phyloP scores from a whole-genome alignment of 352 stramenopile genomes.

The Phytophthora meadii region DNA sequence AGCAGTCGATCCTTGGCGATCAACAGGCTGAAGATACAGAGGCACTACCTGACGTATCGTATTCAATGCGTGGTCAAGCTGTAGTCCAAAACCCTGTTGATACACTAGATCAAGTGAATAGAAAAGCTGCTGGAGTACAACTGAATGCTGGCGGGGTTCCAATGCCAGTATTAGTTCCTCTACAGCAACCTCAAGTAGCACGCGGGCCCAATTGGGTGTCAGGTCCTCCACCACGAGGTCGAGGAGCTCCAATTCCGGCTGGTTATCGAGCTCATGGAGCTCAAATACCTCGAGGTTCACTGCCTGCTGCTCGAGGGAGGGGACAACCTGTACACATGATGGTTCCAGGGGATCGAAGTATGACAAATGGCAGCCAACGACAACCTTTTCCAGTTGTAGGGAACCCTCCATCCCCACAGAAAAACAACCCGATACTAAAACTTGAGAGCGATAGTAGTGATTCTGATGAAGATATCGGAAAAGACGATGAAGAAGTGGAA shows the following conservation, averaged over 20 bases:
- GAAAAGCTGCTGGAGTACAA: background rate
- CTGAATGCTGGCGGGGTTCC: background rate
- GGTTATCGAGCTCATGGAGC: conserved; percentile 17
- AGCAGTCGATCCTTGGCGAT: conserved; percentile 30
- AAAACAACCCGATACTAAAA: background rate
- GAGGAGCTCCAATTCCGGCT: conserved; percentile 17
- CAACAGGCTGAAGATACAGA: conserved; percentile 26
- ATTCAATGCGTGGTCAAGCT: conserved; percentile 42
- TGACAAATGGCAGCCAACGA: conserved; percentile 5
- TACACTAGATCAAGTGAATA: conserved; percentile 8
- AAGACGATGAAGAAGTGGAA: conserved; percentile 49
- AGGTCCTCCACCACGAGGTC: conserved; percentile 26
- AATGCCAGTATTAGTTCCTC: conserved; percentile 12
- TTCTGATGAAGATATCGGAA: conserved; percentile 45
- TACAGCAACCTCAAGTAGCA: conserved; percentile 37
- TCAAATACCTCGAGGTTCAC: conserved; percentile 23
- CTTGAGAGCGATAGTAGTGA: conserved; percentile 25
- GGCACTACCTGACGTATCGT: conserved; percentile 35
- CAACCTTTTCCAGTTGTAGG: conserved; percentile 12
- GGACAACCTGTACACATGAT: conserved; percentile 28
- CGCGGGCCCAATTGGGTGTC: conserved; percentile 36
- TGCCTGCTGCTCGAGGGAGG: conserved; percentile 21
- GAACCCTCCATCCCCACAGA: conserved; percentile 9
- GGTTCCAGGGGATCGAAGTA: conserved; percentile 13
- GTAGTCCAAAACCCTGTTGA: conserved; percentile 13